These are phyloP conservation scores for Fusarium sp. DNA, from an alignment of 2,329 filamentous ascomycete species.

Conservation along the genomic window DNA sequence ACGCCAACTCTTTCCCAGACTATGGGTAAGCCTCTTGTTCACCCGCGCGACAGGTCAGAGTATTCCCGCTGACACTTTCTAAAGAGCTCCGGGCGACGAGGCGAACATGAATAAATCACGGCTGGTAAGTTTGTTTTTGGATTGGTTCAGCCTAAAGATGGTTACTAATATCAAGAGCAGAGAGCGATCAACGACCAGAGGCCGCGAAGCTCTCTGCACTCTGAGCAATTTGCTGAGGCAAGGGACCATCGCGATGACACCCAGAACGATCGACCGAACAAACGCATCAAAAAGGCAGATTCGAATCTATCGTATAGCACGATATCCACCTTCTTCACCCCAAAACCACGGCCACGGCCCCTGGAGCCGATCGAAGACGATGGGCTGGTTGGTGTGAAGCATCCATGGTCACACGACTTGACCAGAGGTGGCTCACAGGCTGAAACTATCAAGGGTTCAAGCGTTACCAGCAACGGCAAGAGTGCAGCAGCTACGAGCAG, in stretches of 20 bases:
- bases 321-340: slow-evolving; percentile 11
- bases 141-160: not conserved
- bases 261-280: slow-evolving; percentile 33
- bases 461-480: slow-evolving; percentile 30
- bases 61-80: slow-evolving; percentile 36
- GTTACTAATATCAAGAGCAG: slow-evolving; percentile 36
- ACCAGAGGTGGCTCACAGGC: slow-evolving; percentile 39
- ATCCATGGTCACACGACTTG: slow-evolving; percentile 20
- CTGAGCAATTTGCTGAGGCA: slow-evolving; percentile 1
- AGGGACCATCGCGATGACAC: not conserved
- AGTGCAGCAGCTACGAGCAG: slow-evolving; percentile 18
- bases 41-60: slow-evolving; percentile 15
- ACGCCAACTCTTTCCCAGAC: slow-evolving; percentile 57
- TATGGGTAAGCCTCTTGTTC: slow-evolving; percentile 54
- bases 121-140: slow-evolving; percentile 41
- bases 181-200: slow-evolving; percentile 42
- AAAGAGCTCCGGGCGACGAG: slow-evolving; percentile 46
- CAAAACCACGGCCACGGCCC: not conserved
- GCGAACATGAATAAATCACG: slow-evolving; percentile 33
- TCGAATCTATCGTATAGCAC: not conserved
- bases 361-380: slow-evolving; percentile 35
- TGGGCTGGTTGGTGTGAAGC: not conserved
- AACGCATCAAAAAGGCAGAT: slow-evolving; percentile 41
- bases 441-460: slow-evolving; percentile 36
- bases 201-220: slow-evolving; percentile 42